Evolutionary conservation across 2,329 filamentous ascomycete species (phyloP).

Genomic region (Colletotrichum higginsianum): DNA sequence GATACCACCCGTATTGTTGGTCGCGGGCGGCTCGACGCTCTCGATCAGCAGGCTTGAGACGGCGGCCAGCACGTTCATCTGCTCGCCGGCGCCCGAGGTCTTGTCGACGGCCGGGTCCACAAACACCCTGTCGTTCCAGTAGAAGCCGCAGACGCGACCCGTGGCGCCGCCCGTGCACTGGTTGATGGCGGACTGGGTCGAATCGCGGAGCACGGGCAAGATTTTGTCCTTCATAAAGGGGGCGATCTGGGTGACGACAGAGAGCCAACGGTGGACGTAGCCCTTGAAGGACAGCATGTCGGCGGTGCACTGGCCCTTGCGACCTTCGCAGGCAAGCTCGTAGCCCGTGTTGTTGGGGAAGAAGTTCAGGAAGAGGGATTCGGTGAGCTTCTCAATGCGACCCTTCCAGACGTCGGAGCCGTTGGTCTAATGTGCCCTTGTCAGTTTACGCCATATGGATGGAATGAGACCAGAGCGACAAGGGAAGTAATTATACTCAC

Average conservation of each 20-base stretch:
- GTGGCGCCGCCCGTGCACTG: constrained; percentile 74
- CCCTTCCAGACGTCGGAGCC: constrained; percentile 68
- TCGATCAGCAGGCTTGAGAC: constrained; percentile 66
- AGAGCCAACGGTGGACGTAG: constrained; percentile 77
- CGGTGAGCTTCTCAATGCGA: constrained; percentile 69
- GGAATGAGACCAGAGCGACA: too few relatives aligned
- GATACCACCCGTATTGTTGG: constrained; percentile 65
- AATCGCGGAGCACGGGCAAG: constrained; percentile 69
- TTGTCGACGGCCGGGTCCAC: constrained; percentile 65
- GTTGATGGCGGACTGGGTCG: constrained; percentile 71
- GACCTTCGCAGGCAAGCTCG: constrained; percentile 76
- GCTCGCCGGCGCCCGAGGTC: constrained; percentile 70
- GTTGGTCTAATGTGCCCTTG: constrained; percentile 58
- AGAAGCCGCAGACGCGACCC: constrained; percentile 74
- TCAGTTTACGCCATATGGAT: too few relatives aligned
- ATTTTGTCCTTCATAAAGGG: constrained; percentile 71
- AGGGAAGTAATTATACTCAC: constrained; percentile 52
- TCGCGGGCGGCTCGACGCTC: constrained; percentile 58
- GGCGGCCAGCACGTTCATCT: constrained; percentile 71
- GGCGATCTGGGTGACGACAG: constrained; percentile 72
- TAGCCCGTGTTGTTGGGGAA: constrained; percentile 72
- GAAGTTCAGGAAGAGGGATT: constrained; percentile 64
- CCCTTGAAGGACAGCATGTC: constrained; percentile 84
- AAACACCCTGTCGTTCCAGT: constrained; percentile 68
- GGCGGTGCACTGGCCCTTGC: constrained; percentile 71